Evolutionary conservation across 225 moss, liverwort and hornwort genomes (phyloP).

Genomic region (Straminergon stramineum): DNA sequence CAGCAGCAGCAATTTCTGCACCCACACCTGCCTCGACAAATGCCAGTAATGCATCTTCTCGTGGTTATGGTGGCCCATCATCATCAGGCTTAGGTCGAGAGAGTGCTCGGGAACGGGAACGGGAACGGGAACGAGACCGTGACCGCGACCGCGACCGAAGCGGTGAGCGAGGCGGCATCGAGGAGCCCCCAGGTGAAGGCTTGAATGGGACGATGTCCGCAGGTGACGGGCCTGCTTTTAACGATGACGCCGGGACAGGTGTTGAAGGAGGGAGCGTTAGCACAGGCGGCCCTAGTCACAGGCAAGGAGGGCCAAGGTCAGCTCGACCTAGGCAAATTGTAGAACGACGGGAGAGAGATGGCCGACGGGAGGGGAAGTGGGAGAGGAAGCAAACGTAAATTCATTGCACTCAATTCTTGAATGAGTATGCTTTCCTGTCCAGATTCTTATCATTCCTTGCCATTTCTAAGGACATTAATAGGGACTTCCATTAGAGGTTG

Average conservation of each 20-base stretch:
- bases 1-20: slow-evolving; percentile 18
- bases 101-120: slow-evolving; percentile 9
- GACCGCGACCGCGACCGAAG: slow-evolving; percentile 45
- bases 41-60: slow-evolving; percentile 12
- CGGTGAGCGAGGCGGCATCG: slow-evolving; percentile 52
- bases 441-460: background rate
- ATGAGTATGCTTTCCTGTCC: background rate
- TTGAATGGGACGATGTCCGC: slow-evolving; percentile 15
- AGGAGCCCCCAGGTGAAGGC: slow-evolving; percentile 43
- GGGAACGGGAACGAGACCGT: slow-evolving; percentile 26
- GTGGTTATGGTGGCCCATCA: slow-evolving; percentile 25
- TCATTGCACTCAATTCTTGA: background rate
- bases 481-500: background rate
- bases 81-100: slow-evolving; percentile 32
- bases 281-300: slow-evolving; percentile 31
- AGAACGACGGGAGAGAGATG: slow-evolving; percentile 81
- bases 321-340: slow-evolving; percentile 64
- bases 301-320: slow-evolving; percentile 61
- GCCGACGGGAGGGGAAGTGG: slow-evolving; percentile 92
- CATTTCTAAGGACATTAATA: background rate
- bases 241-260: slow-evolving; percentile 55
- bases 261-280: slow-evolving; percentile 44
- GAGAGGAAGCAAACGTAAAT: slow-evolving; percentile 89
- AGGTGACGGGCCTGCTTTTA: slow-evolving; percentile 44
- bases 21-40: slow-evolving; percentile 12